Conservation (phyloP, 129 eudicot species). For the Lactuca saligna region DNA sequence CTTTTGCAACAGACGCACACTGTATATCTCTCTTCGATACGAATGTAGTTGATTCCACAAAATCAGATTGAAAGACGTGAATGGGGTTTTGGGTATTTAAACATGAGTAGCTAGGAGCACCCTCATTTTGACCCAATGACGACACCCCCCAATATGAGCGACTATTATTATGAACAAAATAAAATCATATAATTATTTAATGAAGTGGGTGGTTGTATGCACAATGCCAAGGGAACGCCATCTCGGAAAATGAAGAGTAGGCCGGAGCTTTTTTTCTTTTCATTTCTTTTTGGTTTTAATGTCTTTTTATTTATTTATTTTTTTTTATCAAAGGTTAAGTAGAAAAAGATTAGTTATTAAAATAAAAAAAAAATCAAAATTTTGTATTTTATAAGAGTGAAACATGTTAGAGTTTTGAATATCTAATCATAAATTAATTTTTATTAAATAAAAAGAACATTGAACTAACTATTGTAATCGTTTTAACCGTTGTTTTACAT, state of each 20-base stretch:
- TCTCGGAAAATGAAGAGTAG: background rate
- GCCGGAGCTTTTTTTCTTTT: background rate
- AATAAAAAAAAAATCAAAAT: too few species aligned
- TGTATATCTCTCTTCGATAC: background rate
- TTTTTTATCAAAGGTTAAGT: too few species aligned
- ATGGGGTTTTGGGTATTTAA: background rate
- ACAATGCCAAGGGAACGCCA: slow-evolving; percentile 6
- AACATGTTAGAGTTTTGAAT: too few species aligned
- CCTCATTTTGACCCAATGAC: slow-evolving; percentile 22
- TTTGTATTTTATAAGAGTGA: too few species aligned
- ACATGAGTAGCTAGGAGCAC: slow-evolving; percentile 19
- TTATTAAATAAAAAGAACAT: too few species aligned
- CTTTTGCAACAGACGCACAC: background rate
- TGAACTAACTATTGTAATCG: too few species aligned
- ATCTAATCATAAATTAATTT: too few species aligned
- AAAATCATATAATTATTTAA: too few species aligned
- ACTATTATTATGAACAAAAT: too few species aligned
- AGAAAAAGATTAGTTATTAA: too few species aligned
- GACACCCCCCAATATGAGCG: background rate
- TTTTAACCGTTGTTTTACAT: too few species aligned
- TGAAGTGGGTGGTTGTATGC: background rate
- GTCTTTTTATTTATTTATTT: background rate
- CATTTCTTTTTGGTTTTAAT: background rate
- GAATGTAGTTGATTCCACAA: slow-evolving; percentile 11
- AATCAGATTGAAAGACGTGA: background rate